These are phyloP conservation scores for Melanomma pulvis-pyrius DNA, from an alignment of 495 filamentous ascomycete genomes.

Conservation along the genomic window DNA sequence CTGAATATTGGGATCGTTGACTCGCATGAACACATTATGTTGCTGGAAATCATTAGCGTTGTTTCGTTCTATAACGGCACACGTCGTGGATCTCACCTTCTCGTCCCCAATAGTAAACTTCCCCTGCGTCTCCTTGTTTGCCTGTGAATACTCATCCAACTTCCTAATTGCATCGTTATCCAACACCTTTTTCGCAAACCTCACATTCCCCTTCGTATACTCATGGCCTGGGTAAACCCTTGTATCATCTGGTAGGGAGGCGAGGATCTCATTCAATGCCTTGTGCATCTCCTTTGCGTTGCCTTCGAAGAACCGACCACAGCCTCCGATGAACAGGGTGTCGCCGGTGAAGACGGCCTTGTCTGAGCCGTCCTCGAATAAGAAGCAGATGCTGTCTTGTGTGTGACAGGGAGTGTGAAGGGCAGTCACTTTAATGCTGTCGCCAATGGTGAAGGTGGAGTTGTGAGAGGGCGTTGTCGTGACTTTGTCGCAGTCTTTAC, in stretches of 20 bases:
- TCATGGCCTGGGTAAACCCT: conserved; percentile 95
- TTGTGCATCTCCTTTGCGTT: conserved; percentile 88
- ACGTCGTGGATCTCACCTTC: conserved; percentile 61
- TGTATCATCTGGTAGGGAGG: conserved; percentile 83
- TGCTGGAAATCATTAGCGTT: conserved; percentile 54
- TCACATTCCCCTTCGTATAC: conserved; percentile 93
- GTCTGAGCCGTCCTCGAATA: conserved; percentile 73
- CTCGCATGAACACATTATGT: conserved; percentile 96
- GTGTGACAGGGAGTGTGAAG: conserved; percentile 97
- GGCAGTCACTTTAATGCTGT: conserved; percentile 78
- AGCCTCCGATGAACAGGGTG: conserved; percentile 86
- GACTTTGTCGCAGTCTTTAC: conserved; percentile 80
- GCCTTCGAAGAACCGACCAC: conserved; percentile 97
- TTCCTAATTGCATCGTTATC: conserved; percentile 74
- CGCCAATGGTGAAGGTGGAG: conserved; percentile 80
- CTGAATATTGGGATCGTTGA: conserved; percentile 81
- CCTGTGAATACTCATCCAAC: conserved; percentile 72
- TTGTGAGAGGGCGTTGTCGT: conserved; percentile 73
- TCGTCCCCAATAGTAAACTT: conserved; percentile 98
- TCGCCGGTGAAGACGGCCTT: conserved; percentile 93
- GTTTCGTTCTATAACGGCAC: too few species aligned
- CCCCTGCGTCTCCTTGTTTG: conserved; percentile 86
- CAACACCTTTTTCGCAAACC: conserved; percentile 74
- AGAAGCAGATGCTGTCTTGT: conserved; percentile 95
- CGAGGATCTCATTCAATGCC: conserved; percentile 84